These are phyloP conservation scores for Monilinia fructicola DNA, from an alignment of 2,329 filamentous ascomycete genomes.

Conservation along the genomic window DNA sequence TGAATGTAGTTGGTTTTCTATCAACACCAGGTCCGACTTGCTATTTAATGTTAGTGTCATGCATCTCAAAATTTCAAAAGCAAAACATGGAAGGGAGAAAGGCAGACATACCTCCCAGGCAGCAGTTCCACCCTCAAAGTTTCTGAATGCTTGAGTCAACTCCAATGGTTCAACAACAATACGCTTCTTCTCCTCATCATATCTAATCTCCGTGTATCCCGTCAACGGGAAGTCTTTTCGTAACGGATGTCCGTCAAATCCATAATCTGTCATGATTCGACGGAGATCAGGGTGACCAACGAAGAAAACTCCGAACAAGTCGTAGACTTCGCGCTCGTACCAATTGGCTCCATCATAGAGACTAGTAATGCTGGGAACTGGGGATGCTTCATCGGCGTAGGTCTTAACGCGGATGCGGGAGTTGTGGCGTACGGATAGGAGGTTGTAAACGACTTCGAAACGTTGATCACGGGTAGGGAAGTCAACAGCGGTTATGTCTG, in stretches of 20 bases:
- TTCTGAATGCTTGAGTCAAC: slow-evolving; percentile 96
- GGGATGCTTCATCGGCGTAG: slow-evolving; percentile 93
- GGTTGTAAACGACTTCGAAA: slow-evolving; percentile 97
- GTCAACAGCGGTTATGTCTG: slow-evolving; percentile 90
- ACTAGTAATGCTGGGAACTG: slow-evolving; percentile 81
- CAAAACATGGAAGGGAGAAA: neutral
- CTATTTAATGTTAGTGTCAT: slow-evolving; percentile 47
- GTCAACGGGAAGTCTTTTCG: slow-evolving; percentile 98
- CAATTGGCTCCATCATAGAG: slow-evolving; percentile 96
- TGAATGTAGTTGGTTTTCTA: slow-evolving; percentile 82
- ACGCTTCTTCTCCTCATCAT: slow-evolving; percentile 99
- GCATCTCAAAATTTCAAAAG: slow-evolving; percentile 33
- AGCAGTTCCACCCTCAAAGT: slow-evolving; percentile 87
- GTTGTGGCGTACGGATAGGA: slow-evolving; percentile 94
- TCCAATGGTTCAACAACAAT: slow-evolving; percentile 98
- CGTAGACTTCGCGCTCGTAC: slow-evolving; percentile 98
- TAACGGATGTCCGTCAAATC: slow-evolving; percentile 95
- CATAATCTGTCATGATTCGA: slow-evolving; percentile 99
- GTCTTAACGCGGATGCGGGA: slow-evolving; percentile 97
- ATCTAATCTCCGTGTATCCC: slow-evolving; percentile 96
- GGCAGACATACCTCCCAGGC: slow-evolving; percentile 64
- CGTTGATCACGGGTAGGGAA: slow-evolving; percentile 93
- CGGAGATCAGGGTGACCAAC: slow-evolving; percentile 90
- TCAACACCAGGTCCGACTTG: slow-evolving; percentile 71
- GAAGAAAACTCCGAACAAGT: slow-evolving; percentile 97